Percentiles rank a stretch among this genome's conserved stretches.
Conservation (phyloP, 495 filamentous ascomycete species). For the Rhypophila decipiens region DNA sequence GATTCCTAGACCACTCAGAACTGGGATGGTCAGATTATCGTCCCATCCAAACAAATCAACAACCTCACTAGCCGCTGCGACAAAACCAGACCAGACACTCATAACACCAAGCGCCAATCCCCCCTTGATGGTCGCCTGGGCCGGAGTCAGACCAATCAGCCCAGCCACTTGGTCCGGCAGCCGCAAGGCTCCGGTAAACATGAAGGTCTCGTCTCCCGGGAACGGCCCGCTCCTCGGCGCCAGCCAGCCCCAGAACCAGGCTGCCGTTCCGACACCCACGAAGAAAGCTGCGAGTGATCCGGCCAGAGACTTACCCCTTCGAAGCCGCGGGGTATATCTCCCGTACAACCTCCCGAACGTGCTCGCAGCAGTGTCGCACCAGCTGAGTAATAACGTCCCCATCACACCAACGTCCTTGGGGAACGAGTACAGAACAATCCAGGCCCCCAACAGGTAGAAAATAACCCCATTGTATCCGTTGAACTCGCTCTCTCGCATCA, state of each 20-base stretch:
- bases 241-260: slow-evolving; percentile 79
- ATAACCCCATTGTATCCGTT: slow-evolving; percentile 92
- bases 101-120: slow-evolving; percentile 72
- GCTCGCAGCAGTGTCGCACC: slow-evolving; percentile 96
- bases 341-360: slow-evolving; percentile 88
- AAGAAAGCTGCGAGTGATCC: slow-evolving; percentile 78
- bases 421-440: slow-evolving; percentile 75
- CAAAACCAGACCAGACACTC: slow-evolving; percentile 79
- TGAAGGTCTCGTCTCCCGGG: slow-evolving; percentile 65
- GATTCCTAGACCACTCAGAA: slow-evolving; percentile 81
- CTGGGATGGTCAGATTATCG: slow-evolving; percentile 94
- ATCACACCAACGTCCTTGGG: slow-evolving; percentile 94
- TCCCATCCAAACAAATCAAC: slow-evolving; percentile 89
- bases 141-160: slow-evolving; percentile 41
- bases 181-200: slow-evolving; percentile 69
- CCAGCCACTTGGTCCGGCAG: slow-evolving; percentile 52
- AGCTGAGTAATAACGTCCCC: slow-evolving; percentile 80
- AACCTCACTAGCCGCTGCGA: slow-evolving; percentile 83
- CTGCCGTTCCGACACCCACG: slow-evolving; percentile 74
- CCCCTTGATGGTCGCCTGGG: slow-evolving; percentile 51
- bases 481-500: slow-evolving; percentile 97
- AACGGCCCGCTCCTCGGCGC: slow-evolving; percentile 63
- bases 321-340: slow-evolving; percentile 76
- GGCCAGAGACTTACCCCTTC: slow-evolving; percentile 84
- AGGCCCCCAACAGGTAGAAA: slow-evolving; percentile 89